Conservation (phyloP, 2,329 filamentous ascomycete genomes). For the Diaporthe citri region DNA sequence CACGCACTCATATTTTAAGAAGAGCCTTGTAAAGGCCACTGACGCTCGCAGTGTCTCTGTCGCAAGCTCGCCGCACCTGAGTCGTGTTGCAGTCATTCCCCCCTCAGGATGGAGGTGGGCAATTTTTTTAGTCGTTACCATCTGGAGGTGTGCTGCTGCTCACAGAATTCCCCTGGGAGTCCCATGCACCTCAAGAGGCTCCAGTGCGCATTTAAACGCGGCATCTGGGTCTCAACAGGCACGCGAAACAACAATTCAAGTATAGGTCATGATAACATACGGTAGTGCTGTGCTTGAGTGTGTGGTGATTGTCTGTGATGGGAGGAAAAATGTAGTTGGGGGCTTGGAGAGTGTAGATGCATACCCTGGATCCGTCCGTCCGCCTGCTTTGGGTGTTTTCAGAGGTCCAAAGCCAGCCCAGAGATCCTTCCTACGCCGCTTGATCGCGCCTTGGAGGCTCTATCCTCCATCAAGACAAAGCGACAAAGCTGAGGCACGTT, state of each 20-base stretch:
- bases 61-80: constrained; percentile 33
- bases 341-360: constrained; percentile 38
- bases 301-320: constrained; percentile 19
- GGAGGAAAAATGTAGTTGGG: constrained; percentile 25
- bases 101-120: constrained; percentile 22
- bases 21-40: constrained; percentile 17
- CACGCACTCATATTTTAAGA: constrained; percentile 36
- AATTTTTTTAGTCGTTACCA: constrained; percentile 36
- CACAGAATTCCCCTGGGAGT: constrained; percentile 20
- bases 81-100: constrained; percentile 30
- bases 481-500: constrained; percentile 34
- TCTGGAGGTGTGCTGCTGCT: constrained; percentile 32
- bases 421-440: constrained; percentile 39
- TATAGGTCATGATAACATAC: constrained; percentile 35
- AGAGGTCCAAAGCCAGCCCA: constrained; percentile 26
- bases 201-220: constrained; percentile 36
- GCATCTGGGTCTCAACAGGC: constrained; percentile 24
- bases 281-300: constrained; percentile 36
- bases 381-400: constrained; percentile 20
- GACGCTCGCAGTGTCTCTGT: constrained; percentile 27
- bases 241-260: constrained; percentile 39
- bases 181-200: constrained; percentile 28
- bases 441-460: constrained; percentile 36
- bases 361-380: constrained; percentile 38
- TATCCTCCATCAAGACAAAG: constrained; percentile 41